Conservation (phyloP, 371 early-diverging fungal species). For the Saksenaea vasiformis region DNA sequence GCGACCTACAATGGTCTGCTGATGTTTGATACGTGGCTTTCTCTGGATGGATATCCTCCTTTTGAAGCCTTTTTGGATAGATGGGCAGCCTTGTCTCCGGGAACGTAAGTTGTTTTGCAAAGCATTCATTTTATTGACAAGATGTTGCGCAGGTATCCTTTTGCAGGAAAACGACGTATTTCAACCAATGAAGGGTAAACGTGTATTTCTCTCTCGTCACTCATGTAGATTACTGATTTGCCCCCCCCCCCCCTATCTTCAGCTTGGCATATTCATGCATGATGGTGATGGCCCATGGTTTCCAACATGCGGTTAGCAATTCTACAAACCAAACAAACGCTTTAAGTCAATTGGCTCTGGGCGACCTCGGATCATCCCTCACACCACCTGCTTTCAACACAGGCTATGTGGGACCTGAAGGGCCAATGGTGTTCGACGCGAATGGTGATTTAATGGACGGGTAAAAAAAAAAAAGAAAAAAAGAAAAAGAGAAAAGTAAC, state of each 20-base stretch:
- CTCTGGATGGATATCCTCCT: constrained; percentile 53
- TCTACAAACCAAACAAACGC: constrained; percentile 42
- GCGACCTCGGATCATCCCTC: constrained; percentile 43
- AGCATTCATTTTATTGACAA: not conserved
- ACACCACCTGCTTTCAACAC: constrained; percentile 53
- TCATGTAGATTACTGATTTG: not conserved
- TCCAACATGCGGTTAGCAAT: constrained; percentile 34
- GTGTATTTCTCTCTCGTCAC: not conserved
- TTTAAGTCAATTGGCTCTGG: constrained; percentile 35
- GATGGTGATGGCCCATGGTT: constrained; percentile 62
- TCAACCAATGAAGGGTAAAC: constrained; percentile 61
- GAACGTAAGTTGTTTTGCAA: constrained; percentile 31
- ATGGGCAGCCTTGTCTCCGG: constrained; percentile 50
- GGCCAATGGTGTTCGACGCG: constrained; percentile 56
- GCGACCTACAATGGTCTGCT: constrained; percentile 50
- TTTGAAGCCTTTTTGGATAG: constrained; percentile 55
- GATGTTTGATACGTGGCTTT: constrained; percentile 58
- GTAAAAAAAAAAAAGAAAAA: constrained; percentile 24
- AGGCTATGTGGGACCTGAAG: constrained; percentile 62
- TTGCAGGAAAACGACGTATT: constrained; percentile 56
- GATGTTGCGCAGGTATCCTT: constrained; percentile 49
- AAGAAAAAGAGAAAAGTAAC: too few relatives aligned
- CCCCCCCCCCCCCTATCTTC: not conserved
- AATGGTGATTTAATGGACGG: constrained; percentile 58
- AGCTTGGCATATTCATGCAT: constrained; percentile 59